phyloP scores from a whole-genome alignment of 495 filamentous ascomycete genomes.

The Pyronema domesticum region DNA sequence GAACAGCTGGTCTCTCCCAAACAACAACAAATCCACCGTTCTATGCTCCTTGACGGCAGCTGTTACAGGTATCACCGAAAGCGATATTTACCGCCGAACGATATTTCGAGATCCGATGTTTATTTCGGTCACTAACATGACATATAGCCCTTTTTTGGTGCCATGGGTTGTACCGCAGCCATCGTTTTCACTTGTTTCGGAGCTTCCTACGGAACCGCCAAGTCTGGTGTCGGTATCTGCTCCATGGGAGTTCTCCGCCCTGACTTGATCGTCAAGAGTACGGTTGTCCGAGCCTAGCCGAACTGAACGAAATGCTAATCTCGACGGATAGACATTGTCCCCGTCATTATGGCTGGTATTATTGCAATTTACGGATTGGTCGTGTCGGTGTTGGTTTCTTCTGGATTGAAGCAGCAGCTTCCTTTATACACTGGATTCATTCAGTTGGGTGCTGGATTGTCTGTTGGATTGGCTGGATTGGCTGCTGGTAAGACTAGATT shows the following conservation, averaged over 20 bases:
- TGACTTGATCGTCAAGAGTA: conserved; percentile 99
- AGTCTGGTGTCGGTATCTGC: conserved; percentile 96
- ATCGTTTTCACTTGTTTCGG: conserved; percentile 99
- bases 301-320: neutral
- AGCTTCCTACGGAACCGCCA: conserved; percentile 95
- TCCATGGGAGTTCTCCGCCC: conserved; percentile 95
- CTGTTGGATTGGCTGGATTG: conserved; percentile 90
- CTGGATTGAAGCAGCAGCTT: conserved; percentile 62
- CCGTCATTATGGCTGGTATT: conserved; percentile 99
- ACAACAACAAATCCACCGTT: too few relatives aligned
- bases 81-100: neutral
- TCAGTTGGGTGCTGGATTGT: conserved; percentile 88
- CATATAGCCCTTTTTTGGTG: conserved; percentile 84
- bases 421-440: conserved; percentile 91
- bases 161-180: conserved; percentile 94
- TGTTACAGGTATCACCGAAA: too few relatives aligned
- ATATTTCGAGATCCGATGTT: neutral
- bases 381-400: conserved; percentile 94
- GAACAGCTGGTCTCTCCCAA: neutral
- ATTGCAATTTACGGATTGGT: conserved; percentile 99
- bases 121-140: neutral
- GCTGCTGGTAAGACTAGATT: conserved; percentile 53
- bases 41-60: neutral
- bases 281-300: conserved; percentile 23
- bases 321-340: conserved; percentile 64